A percentile compares a stretch with the other conserved stretches of the same genome.
Conservation (phyloP, 306 rosid genomes). For the Cucumis cinereus region DNA sequence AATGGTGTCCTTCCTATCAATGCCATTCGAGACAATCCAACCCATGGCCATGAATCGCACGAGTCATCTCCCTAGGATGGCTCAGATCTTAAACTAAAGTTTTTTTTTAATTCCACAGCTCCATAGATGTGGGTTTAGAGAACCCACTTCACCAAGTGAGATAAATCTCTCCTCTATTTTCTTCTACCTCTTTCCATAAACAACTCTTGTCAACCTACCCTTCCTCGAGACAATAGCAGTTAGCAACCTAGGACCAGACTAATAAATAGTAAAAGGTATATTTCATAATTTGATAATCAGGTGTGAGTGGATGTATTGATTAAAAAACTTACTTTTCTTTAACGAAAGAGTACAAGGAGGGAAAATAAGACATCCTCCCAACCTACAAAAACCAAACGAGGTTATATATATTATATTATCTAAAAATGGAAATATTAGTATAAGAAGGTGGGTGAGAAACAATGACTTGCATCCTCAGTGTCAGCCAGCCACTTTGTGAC, state of each 20-base stretch:
- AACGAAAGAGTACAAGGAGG: constrained; percentile 3
- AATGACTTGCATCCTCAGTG: neutral
- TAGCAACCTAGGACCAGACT: neutral
- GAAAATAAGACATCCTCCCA: constrained; percentile 1
- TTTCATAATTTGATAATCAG: neutral
- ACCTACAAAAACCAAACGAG: neutral
- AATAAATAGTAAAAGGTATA: neutral
- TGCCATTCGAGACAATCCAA: neutral
- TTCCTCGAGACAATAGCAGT: neutral
- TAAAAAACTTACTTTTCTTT: neutral
- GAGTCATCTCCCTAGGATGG: neutral
- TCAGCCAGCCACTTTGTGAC: neutral
- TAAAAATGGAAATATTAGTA: neutral
- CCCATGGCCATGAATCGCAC: neutral
- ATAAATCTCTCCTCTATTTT: neutral
- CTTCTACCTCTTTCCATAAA: neutral
- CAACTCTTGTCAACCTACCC: neutral
- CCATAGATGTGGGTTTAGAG: neutral
- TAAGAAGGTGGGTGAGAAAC: neutral
- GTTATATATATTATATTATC: neutral
- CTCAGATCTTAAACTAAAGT: neutral
- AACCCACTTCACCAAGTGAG: neutral
- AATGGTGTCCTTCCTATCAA: neutral
- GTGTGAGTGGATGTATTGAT: neutral
- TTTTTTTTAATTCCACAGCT: neutral